These are phyloP conservation scores for Scheffersomyces ergatensis DNA, from an alignment of 805 yeast species.

Conservation along the genomic window DNA sequence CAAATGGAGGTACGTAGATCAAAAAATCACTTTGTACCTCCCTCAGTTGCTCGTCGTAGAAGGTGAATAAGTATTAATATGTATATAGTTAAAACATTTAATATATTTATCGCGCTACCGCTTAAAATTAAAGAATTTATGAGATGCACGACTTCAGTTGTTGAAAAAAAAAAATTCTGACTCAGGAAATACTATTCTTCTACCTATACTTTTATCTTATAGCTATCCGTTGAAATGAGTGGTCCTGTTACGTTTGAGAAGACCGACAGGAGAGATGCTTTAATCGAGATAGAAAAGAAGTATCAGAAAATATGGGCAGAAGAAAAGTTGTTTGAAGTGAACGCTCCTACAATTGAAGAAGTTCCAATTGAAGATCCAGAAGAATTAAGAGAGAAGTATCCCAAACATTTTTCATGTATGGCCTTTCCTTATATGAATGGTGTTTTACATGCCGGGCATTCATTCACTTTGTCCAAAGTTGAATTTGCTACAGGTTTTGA, in stretches of 20 bases:
- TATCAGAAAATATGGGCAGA: constrained; percentile 87
- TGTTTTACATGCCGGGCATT: constrained; percentile 95
- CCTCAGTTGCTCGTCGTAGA: neutral
- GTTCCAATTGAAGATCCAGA: constrained; percentile 47
- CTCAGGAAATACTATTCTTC: too few species aligned
- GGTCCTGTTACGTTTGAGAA: constrained; percentile 45
- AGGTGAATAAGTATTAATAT: neutral
- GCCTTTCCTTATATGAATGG: constrained; percentile 99
- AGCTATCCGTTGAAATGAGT: constrained; percentile 31
- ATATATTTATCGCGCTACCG: too few species aligned
- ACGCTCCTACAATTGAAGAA: constrained; percentile 81
- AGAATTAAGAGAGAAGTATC: constrained; percentile 72
- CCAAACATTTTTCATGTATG: constrained; percentile 90
- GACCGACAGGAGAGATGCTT: constrained; percentile 93
- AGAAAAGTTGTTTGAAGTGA: constrained; percentile 78
- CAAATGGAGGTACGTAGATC: neutral
- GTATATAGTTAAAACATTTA: too few species aligned
- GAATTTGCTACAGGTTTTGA: constrained; percentile 93
- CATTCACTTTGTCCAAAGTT: constrained; percentile 89
- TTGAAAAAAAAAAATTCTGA: constrained; percentile 1
- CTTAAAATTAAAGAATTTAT: too few species aligned
- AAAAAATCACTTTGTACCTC: neutral
- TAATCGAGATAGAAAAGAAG: constrained; percentile 83
- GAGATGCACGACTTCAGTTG: neutral
- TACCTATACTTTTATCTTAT: too few species aligned